Base-by-base conservation (phyloP, 176 grass and related monocot species). In the Stipa capillata region DNA sequence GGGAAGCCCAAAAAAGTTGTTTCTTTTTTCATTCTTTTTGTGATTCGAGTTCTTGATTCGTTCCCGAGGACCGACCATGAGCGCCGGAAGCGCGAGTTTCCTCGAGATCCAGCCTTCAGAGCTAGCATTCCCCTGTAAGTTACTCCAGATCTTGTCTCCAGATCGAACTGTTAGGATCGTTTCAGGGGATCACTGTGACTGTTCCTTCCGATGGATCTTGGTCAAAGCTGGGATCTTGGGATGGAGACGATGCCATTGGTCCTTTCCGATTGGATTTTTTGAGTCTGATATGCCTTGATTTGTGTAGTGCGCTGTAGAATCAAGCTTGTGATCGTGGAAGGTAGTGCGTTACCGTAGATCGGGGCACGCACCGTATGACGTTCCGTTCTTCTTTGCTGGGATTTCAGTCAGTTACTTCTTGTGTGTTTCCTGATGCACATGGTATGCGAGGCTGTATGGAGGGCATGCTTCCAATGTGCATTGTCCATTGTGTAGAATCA, bases 61-160 rank as follows among this genome's bases (percentile, higher is more conserved):
- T 42, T 59, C 8, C 18, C 62, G 63, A 48, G 81, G 27, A 81
- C 68, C 63, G 28, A 55, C 18, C 79, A 94, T 94, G 91, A 85
- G 85, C 74, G 85, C 87, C 51, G 88, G 78, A 53, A 81, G 65
- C 56, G 86, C 43, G 82, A 83, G 51, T 72, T 82, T 93, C 48
- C 92, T 99, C 68, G 90, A 99, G 77, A 93, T 99, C 92, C 90
- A 91, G 61, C 96, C 96, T 5, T 85, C 73, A 15, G 92, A 95
- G 90, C 90, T 99, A 23, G 74, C 85, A 83, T 99, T 99, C 47
- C 90, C 77, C 13, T 99, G 96, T 99, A 89, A 95, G 92, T 78
- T 15, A 57, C 28, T 42, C n/a, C 58, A 74, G 67, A 87, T 81
- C 83, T 73, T 60, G 77, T 56, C 5, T 65, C 61, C 20, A 50